Evolutionary conservation across 2,329 filamentous ascomycete genomes (phyloP), one percentile per base, ranked within the genome.

Genomic region (Alternaria hordeiaustralica): DNA sequence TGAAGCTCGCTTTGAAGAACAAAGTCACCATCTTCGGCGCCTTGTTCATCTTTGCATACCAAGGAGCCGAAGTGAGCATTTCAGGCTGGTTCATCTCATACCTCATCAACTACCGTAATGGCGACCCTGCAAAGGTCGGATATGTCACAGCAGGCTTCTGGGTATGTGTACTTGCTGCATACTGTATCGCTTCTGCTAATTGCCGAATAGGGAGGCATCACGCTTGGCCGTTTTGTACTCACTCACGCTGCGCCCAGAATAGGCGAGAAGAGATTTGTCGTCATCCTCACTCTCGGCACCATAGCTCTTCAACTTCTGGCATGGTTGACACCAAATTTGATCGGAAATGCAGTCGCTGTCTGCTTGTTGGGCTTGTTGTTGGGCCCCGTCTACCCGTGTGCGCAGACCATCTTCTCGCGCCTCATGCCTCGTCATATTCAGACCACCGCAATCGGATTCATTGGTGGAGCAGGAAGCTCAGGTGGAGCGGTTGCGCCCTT

Each of bases 61-160:
- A 96, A 79, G 93, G 92, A 33, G 90, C 91, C 36, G 93, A 96
- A 79, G 92, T 96, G 15, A 90, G 89, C 13, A 92, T 95, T 67
- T 92, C 90, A 0, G 92, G 93, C 57, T 96, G 93, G 93, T 90
- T 95, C 53, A 93, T 95, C 65, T 93, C 91, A 3, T 96, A 94
- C 82, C 83, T 96, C 43, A 93, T 96, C 78, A 86, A 87, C 54
- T 87, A 89, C 66, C 89, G 92, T 41, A 83, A 88, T 60, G 92
- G 92, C 13, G 85, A 91, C 70, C 91, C 92, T 7, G 83, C 86
- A 0, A 84, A 86, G 4, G 91, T 96, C 18, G 93, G 93, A 36
- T 96, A 96, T 77, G 91, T 96, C 21, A 93, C 91, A 2, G 85
- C 92, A 2, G 87, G 86, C 6, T 89, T 89, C 75, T 89, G 87